Evolutionary conservation across 495 filamentous ascomycete species (phyloP).

Genomic region (Letharia columbiana): DNA sequence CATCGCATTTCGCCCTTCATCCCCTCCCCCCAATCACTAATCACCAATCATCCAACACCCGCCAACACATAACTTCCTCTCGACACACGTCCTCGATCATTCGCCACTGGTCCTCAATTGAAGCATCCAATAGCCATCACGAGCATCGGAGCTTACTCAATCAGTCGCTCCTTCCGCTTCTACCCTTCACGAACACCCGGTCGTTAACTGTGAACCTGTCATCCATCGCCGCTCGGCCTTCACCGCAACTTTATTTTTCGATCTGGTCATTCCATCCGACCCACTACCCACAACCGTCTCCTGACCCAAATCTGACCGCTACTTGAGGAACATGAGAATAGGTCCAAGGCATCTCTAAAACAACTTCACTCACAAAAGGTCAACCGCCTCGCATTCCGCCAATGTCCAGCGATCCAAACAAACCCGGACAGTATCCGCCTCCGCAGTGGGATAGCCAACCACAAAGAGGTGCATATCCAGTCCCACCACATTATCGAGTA

Average conservation of each 20-base stretch:
- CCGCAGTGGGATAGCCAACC: conserved; percentile 39
- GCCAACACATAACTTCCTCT: background rate
- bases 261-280: conserved; percentile 12
- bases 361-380: conserved; percentile 7
- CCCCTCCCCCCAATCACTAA: no score
- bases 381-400: conserved; percentile 21
- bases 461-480: conserved; percentile 36
- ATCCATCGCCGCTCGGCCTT: conserved; percentile 15
- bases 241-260: conserved; percentile 25
- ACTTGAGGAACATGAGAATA: conserved; percentile 16
- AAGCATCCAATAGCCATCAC: background rate
- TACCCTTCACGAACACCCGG: conserved; percentile 23
- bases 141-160: background rate
- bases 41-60: background rate
- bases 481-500: conserved; percentile 39
- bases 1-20: no score
- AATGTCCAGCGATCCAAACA: conserved; percentile 46
- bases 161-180: conserved; percentile 18
- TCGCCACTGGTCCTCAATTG: background rate
- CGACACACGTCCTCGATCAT: background rate
- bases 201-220: conserved; percentile 4
- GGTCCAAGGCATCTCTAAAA: conserved; percentile 5
- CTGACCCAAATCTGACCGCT: background rate
- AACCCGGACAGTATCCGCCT: conserved; percentile 40
- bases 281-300: conserved; percentile 5